Base-by-base conservation (phyloP, 2,329 filamentous ascomycete genomes). In the Nemania sp. region DNA sequence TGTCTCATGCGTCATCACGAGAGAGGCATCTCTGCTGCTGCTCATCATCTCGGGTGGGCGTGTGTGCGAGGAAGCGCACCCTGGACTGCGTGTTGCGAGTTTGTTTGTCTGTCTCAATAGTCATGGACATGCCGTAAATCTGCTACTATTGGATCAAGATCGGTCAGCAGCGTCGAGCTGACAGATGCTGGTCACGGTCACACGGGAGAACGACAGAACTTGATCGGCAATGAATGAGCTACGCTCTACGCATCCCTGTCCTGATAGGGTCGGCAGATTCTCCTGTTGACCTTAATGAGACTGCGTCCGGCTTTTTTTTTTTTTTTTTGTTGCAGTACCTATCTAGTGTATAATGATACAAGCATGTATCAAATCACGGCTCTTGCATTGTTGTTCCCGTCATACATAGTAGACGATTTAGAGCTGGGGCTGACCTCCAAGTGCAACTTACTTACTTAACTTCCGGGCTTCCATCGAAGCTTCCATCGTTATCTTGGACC, bases 401-500 rank as follows among this genome's bases (percentile, higher is more conserved):
- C 46, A 29, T 4, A 29, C 25, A 29, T 29, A 29, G 47, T 42
- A 43, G 43, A 45, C 15, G 18, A 57, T 17, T 34, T 11, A 43
- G 37, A 12, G 34, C 25, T 43, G 35, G 29, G 34, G 39, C 20
- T 10, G 13, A 15, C 49, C 21, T 45, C 35, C 21, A 46, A 48
- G 49, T 39, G 52, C 37, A 20, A 34, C 52, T 49, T 35, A 29
- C 43, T 34, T 51, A 34, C 52, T 49, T 35, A 29, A 39, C 32
- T 51, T 56, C 60, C 17, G 43, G 59, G 64, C 69, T 73, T 72
- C 71, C 56, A 71, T 67, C 55, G 57, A n/a, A 68, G 65, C 70
- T 73, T 73, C 71, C 64, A 73, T 70, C 67, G 67, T 72, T 73
- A 73, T 73, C 70, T 71, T 62, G 62, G 64, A 64, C 63, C 68